Evolutionary conservation across 2,329 filamentous ascomycete genomes (phyloP).

Genomic region (Dactylellina sp.): DNA sequence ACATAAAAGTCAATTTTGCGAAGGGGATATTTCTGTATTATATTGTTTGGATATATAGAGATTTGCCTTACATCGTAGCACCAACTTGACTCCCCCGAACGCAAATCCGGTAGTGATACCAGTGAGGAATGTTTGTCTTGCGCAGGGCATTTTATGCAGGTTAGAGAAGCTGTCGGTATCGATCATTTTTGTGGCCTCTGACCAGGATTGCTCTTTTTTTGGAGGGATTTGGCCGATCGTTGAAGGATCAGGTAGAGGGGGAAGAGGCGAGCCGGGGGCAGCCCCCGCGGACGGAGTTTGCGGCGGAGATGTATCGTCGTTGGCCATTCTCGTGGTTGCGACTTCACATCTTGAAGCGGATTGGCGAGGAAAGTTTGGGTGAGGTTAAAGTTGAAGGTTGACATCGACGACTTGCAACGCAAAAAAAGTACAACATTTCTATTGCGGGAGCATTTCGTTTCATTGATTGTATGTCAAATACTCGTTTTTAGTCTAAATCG

Average conservation of each 20-base stretch:
- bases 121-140: conserved; percentile 81
- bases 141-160: conserved; percentile 83
- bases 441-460: no score
- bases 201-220: not conserved
- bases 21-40: no score
- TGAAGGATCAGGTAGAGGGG: conserved; percentile 49
- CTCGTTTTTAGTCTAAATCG: conserved; percentile 7
- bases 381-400: conserved; percentile 1
- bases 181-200: conserved; percentile 46
- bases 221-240: conserved; percentile 50
- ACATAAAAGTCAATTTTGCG: conserved; percentile 6
- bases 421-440: conserved; percentile 49
- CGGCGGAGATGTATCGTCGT: conserved; percentile 38
- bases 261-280: conserved; percentile 2
- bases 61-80: conserved; percentile 75
- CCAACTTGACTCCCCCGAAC: conserved; percentile 77
- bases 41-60: conserved; percentile 36
- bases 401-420: conserved; percentile 19
- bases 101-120: conserved; percentile 84
- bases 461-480: conserved; percentile 25
- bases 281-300: not conserved
- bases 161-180: conserved; percentile 68
- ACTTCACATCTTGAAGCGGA: conserved; percentile 34
- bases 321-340: conserved; percentile 29
- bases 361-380: conserved; percentile 8